Conservation (phyloP, 176 grass and related monocot species). For the Ensete ventricosum region DNA sequence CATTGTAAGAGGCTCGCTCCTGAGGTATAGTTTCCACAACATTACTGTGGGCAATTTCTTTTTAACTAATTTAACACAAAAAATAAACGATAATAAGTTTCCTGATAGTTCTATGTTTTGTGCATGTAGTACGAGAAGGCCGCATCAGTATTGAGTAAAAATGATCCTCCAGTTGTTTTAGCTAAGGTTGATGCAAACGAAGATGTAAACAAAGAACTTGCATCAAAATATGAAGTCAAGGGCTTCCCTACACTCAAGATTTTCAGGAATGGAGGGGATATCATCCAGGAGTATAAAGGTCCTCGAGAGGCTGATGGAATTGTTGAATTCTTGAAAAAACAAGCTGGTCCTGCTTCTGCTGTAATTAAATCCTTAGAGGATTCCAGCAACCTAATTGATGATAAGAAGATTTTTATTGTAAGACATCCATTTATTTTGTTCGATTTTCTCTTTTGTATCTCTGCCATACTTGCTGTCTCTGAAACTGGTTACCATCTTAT, state of each 20-base stretch:
- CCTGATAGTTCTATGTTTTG: constrained; percentile 6
- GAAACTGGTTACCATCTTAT: constrained; percentile 1
- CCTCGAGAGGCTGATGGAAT: constrained; percentile 57
- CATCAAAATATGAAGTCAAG: constrained; percentile 46
- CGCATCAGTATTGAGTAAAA: constrained; percentile 42
- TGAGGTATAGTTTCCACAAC: constrained; percentile 38
- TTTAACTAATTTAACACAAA: background rate
- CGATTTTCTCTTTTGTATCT: background rate
- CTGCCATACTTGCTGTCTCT: background rate
- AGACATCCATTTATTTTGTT: constrained; percentile 17
- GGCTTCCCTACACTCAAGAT: constrained; percentile 64
- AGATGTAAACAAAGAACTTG: constrained; percentile 62
- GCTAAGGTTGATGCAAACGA: constrained; percentile 62
- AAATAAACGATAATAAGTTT: background rate
- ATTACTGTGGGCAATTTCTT: background rate
- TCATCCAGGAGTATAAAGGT: constrained; percentile 40
- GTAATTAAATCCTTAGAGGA: constrained; percentile 48
- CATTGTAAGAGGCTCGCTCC: constrained; percentile 77
- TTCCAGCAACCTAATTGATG: constrained; percentile 18
- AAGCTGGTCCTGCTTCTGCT: constrained; percentile 49
- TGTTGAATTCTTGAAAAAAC: constrained; percentile 66
- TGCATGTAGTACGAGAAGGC: constrained; percentile 76
- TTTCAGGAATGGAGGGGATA: constrained; percentile 45
- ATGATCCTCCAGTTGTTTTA: constrained; percentile 32
- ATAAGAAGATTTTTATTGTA: constrained; percentile 63